Base-by-base conservation (phyloP, 2,329 filamentous ascomycete species). In the Ascochyta rabiei region DNA sequence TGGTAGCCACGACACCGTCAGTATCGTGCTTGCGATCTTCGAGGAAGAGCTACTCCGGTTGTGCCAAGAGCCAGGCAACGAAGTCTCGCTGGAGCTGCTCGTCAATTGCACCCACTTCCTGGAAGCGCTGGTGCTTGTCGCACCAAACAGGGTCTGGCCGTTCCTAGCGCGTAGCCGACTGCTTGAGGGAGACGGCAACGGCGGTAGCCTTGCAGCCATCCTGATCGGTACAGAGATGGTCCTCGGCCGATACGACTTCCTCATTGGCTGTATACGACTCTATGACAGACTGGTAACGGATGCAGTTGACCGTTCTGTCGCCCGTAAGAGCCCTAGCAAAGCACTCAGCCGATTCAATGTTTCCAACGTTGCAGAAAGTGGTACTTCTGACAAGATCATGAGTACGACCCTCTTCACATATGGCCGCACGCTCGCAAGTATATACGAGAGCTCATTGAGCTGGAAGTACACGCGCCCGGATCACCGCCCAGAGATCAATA, bases 61-160 rank as follows among this genome's bases (percentile, higher is more conserved):
- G 57, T 75, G 77, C 9, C 73, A 77, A 47, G 76, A 79, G 59
- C 84, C 89, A 37, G 84, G 85, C 13, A 79, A 82, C 33, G 81
- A 84, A n/a, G 86, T 87, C 35, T 84, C 86, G 10, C 76, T 87
- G 37, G 84, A 86, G 31, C 81, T 96, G 24, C 81, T 88, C 2
- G 82, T 93, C 42, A 86, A 89, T 21, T 96, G 91, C 70, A 77
- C 93, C 19, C 88, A 91, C 48, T 97, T 98, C 67, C 79, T 96
- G 33, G 84, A 89, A 62, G 86, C 88, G 2, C 78, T 96, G 16
- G 75, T 95, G 23, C 81, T 83, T 9, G 64, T 89, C n/a, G 85
- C 89, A 46, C 93, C 95, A 0, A 89, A 89, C 52, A 84, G 93
- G 56, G 87, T 96, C 6, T 98, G 95, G 93, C 92, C 93, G 3